Conservation (phyloP, 148 eudicot species). For the Beta vulgaris region DNA sequence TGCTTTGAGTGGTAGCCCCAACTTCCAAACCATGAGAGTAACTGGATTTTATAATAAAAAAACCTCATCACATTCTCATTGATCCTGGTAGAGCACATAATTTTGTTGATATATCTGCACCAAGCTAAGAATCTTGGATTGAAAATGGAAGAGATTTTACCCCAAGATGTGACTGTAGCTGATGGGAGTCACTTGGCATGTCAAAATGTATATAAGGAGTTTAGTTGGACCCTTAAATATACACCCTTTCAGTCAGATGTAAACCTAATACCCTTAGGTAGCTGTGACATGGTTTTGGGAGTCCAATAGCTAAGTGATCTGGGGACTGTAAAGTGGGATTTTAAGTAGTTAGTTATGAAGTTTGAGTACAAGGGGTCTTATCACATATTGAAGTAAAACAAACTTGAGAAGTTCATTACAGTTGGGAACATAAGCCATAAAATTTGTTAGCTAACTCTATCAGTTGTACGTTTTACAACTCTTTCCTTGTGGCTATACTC, state of each 20-base stretch:
- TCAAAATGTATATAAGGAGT: neutral
- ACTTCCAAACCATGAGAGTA: neutral
- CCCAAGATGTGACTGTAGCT: neutral
- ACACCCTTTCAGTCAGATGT: neutral
- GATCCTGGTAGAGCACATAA: neutral
- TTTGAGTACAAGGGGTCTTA: neutral
- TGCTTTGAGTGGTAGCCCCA: neutral
- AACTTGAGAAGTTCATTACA: neutral
- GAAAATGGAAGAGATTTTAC: neutral
- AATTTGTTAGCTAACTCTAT: too few relatives aligned
- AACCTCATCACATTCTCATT: neutral
- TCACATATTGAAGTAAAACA: neutral
- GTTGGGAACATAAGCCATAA: too few relatives aligned
- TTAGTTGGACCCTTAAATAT: neutral
- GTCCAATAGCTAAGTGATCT: neutral
- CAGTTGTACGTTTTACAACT: too few relatives aligned
- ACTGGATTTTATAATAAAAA: neutral
- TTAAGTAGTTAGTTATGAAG: neutral
- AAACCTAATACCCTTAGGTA: neutral
- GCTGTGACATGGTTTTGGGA: too few relatives aligned
- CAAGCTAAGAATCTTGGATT: neutral
- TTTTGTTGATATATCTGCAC: neutral
- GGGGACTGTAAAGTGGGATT: neutral
- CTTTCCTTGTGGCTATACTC: too few relatives aligned
- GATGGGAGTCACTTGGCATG: conserved; percentile 1